Evolutionary conservation across 1,284 basidiomycete genomes (phyloP).

Genomic region (Tremellales sp.): DNA sequence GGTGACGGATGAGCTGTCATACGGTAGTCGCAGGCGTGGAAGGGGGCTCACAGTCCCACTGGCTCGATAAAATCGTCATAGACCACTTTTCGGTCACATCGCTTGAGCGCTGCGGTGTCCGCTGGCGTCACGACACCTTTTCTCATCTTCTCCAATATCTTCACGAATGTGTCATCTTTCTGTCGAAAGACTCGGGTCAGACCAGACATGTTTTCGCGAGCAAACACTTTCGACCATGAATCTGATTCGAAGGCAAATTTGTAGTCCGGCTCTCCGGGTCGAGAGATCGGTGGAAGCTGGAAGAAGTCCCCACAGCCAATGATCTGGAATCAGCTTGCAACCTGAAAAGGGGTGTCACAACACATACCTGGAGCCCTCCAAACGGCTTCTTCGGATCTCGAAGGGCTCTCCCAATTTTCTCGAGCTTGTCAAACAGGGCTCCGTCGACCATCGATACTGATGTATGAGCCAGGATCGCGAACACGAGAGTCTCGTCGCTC

Average conservation of each 20-base stretch:
- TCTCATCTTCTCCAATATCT: conserved; percentile 42
- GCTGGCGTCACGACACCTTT: conserved; percentile 16
- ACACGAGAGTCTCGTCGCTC: conserved; percentile 20
- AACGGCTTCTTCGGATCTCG: conserved; percentile 66
- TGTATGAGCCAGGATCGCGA: not conserved
- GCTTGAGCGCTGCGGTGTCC: conserved; percentile 15
- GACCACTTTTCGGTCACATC: conserved; percentile 18
- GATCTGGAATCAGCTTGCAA: conserved; percentile 54
- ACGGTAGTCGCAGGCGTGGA: not conserved
- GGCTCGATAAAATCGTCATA: conserved; percentile 36
- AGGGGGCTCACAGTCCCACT: conserved; percentile 34
- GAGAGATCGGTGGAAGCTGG: conserved; percentile 85
- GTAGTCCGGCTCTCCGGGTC: conserved; percentile 60
- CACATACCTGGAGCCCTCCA: conserved; percentile 69
- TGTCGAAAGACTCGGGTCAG: conserved; percentile 76
- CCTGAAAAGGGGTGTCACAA: not conserved
- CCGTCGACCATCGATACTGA: conserved; percentile 61
- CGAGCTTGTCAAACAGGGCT: conserved; percentile 75
- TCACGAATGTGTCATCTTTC: conserved; percentile 49
- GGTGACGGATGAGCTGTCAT: conserved; percentile 2
- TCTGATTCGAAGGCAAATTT: conserved; percentile 33
- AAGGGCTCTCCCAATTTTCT: conserved; percentile 60
- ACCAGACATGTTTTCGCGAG: conserved; percentile 16
- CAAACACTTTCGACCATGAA: conserved; percentile 24
- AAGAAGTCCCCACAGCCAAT: conserved; percentile 94